Evolutionary conservation across 768 basidiomycete genomes (phyloP).

Genomic region (Agaricus bisporus): DNA sequence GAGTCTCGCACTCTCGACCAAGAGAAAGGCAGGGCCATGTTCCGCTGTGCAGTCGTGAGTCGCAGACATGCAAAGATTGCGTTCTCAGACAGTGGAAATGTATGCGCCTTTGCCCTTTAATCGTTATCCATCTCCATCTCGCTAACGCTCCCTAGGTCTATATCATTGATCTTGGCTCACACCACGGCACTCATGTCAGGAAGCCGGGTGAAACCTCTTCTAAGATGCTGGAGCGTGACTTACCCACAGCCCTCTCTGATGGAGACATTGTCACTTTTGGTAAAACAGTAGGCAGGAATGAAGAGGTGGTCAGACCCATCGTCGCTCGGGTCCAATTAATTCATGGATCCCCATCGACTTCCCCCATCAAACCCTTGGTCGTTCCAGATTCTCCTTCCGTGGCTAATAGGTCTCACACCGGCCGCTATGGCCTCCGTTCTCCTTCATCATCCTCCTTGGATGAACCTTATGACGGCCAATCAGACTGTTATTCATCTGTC

Average conservation of each 20-base stretch:
- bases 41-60: slow-evolving; percentile 75
- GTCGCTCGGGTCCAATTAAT: slow-evolving; percentile 55
- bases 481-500: slow-evolving; percentile 42
- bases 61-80: slow-evolving; percentile 73
- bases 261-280: slow-evolving; percentile 75
- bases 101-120: slow-evolving; percentile 26
- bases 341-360: slow-evolving; percentile 19
- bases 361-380: slow-evolving; percentile 23
- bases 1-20: slow-evolving; percentile 31
- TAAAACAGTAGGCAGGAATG: slow-evolving; percentile 62
- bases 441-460: slow-evolving; percentile 42
- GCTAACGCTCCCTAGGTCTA: slow-evolving; percentile 45
- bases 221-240: slow-evolving; percentile 46
- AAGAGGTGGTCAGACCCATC: slow-evolving; percentile 56
- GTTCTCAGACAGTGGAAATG: slow-evolving; percentile 65
- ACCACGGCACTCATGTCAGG: slow-evolving; percentile 70
- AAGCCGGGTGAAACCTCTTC: slow-evolving; percentile 44
- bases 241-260: slow-evolving; percentile 50
- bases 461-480: slow-evolving; percentile 25
- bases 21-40: slow-evolving; percentile 48
- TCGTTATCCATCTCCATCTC: slow-evolving; percentile 14
- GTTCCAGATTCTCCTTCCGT: slow-evolving; percentile 19
- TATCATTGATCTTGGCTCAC: slow-evolving; percentile 64
- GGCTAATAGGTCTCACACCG: slow-evolving; percentile 32
- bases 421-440: slow-evolving; percentile 56